These are phyloP conservation scores for Pinus albicaulis DNA, from an alignment of 75 land plant genomes.

Conservation along the genomic window DNA sequence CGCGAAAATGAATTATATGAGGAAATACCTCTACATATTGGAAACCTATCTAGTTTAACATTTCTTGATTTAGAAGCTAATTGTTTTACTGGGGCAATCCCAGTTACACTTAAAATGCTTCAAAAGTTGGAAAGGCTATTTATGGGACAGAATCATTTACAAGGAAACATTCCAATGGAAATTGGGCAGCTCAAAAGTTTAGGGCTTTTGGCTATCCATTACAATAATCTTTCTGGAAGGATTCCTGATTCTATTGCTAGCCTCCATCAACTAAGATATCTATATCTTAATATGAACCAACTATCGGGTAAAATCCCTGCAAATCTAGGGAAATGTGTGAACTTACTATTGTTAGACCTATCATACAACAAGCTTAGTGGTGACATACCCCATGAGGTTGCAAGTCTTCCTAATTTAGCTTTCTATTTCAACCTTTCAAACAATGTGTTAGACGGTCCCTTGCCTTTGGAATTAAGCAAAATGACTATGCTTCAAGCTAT, in stretches of 20 bases:
- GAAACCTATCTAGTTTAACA: neutral
- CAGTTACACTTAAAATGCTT: neutral
- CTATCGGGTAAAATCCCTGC: neutral
- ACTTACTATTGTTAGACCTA: neutral
- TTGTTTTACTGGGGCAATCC: neutral
- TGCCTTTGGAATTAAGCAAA: too few species aligned
- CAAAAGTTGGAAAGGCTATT: neutral
- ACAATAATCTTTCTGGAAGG: neutral
- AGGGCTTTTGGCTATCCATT: neutral
- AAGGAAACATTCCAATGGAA: slow-evolving; percentile 50
- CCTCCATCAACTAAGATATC: neutral
- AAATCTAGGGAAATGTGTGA: neutral
- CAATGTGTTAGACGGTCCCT: slow-evolving; percentile 30
- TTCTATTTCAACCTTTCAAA: slow-evolving; percentile 43
- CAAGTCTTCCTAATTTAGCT: slow-evolving; percentile 36
- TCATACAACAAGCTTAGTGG: neutral
- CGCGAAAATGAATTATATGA: neutral
- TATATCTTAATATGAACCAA: neutral
- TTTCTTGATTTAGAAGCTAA: neutral
- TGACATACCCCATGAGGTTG: neutral
- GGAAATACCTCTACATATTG: neutral
- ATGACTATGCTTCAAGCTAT: slow-evolving; percentile 33
- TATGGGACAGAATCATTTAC: slow-evolving; percentile 34
- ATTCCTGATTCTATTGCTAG: neutral
- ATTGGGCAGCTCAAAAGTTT: slow-evolving; percentile 7